A percentile compares a stretch with the other conserved stretches of the same genome.
Evolutionary conservation across 371 early-diverging fungal species (phyloP).

Genomic region (Mortierella sp.): DNA sequence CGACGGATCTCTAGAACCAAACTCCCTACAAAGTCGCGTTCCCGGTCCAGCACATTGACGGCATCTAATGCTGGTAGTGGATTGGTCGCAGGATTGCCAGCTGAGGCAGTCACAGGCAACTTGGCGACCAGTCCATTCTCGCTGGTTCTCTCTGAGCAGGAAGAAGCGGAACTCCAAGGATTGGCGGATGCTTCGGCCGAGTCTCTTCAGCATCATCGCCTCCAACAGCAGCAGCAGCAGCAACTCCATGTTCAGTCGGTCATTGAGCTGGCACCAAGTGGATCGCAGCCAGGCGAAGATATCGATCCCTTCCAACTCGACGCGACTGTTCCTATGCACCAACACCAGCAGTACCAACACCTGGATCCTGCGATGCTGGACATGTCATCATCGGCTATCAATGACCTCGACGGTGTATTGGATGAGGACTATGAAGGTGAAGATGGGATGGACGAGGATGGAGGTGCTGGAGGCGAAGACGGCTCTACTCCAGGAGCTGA

Average conservation of each 20-base stretch:
- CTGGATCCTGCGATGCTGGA: slow-evolving; percentile 36
- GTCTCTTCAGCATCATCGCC: not conserved
- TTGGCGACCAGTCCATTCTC: slow-evolving; percentile 32
- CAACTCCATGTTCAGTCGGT: slow-evolving; percentile 1
- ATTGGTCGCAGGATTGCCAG: not conserved
- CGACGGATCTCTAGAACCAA: slow-evolving; percentile 44
- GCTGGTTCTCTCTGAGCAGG: slow-evolving; percentile 45
- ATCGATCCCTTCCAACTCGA: slow-evolving; percentile 44
- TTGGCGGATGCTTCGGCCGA: slow-evolving; percentile 26
- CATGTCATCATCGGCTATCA: slow-evolving; percentile 13
- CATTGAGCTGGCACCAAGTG: not conserved
- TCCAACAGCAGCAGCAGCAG: slow-evolving; percentile 5
- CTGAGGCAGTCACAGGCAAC: slow-evolving; percentile 6
- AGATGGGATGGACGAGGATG: slow-evolving; percentile 34
- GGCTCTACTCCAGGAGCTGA: not conserved
- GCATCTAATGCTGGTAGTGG: slow-evolving; percentile 15
- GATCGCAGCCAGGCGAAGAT: slow-evolving; percentile 19
- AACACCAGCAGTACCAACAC: slow-evolving; percentile 38
- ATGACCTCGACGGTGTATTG: slow-evolving; percentile 18
- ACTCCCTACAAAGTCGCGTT: slow-evolving; percentile 38
- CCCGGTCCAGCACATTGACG: slow-evolving; percentile 49
- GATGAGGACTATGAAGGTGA: slow-evolving; percentile 22
- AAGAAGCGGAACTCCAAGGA: slow-evolving; percentile 39
- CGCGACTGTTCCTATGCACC: slow-evolving; percentile 26
- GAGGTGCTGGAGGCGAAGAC: slow-evolving; percentile 7